Evolutionary conservation across 2,329 filamentous ascomycete genomes (phyloP), one percentile per base, ranked within the genome.

Genomic region (Orbilia javanica): DNA sequence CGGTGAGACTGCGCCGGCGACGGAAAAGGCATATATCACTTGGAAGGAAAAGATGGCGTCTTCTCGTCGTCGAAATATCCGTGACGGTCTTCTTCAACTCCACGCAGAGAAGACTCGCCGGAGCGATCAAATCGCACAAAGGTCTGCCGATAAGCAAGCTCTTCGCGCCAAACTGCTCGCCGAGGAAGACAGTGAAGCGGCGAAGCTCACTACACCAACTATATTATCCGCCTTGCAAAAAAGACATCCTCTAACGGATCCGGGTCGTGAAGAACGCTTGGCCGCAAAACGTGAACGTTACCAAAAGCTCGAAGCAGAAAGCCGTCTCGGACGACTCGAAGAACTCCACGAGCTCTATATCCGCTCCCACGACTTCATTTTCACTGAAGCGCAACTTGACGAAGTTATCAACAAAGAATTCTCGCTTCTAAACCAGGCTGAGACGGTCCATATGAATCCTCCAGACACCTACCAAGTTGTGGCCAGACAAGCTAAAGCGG

Each of bases 311-410:
- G 83, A 86, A 34, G 85, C 84, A 8, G 83, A 85, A 66, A 90
- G 90, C 83, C 86, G 87, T 50, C 87, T 90, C 73, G 86, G 87
- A 66, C 89, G 92, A 63, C 87, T 89, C 78, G 89, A 95, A 80
- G 88, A 91, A 15, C 85, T 99, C 31, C 93, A 97, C 84, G 90
- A 93, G 74, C 88, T 99, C 11, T 99, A 99, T 85, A 92, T 96
- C 85, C 92, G 94, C 81, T 94, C 96, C 4, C 89, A 92, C 27
- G 86, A 89, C 44, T 99, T 98, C 85, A 97, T 99, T 83, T 90
- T 93, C 18, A 90, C 88, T 25, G 94, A 97, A 83, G 85, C 88
- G 63, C 91, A 97, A 83, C 88, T 99, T 36, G 88, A 92, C 81
- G 86, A 85, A 87, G 79, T 87, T 91, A n/a, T 99, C 97, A 89